Evolutionary conservation across 768 basidiomycete species (phyloP), one percentile per base, ranked within the genome.

Genomic region (Phanerochaete carnosa): DNA sequence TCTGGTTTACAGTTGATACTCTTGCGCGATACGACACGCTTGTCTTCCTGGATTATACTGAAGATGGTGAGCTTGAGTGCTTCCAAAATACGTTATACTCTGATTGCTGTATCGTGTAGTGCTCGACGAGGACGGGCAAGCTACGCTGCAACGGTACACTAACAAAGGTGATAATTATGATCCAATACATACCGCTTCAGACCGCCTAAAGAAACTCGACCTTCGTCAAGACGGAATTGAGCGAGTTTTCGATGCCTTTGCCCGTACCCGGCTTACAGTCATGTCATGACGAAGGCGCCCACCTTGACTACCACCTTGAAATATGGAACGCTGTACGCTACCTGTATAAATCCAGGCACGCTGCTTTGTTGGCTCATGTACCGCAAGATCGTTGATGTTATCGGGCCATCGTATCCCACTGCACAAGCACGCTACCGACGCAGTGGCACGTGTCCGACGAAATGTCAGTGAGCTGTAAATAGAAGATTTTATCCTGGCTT

Each of bases 301-400:
- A 75, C 43, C 81, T 83, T 62, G 79, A 81, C 66, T 79, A 80
- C 64, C 80, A 83, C 64, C 80, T 81, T 1, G 64, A 65, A 7
- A 56, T 83, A 7, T 73, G 74, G 61, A 70, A 75, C 45, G 81
- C 80, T 6, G 80, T 80, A 46, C 51, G 74, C 66, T 65, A 5
- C n/a, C 50, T 23, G 19, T 12, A 12, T 25, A 29, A 13, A 55
- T 16, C 13, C 15, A 29, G 28, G 7, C 37, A 9, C 22, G n/a
- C 11, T 37, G 37, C 19, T 23, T 39, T 19, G 23, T 33, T 16
- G 13, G 11, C 58, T 55, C 1, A 58, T 25, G 29, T 29, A 11
- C n/a, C 43, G 23, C 9, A 29, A 75, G 73, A 80, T 75, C 0
- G 74, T 80, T 49, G 65, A 75, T 29, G 74, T 80, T 1, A 52